Evolutionary conservation across 352 stramenopile genomes (phyloP), one percentile per base, ranked within the genome.

Genomic region (Globisporangium apiculatum): DNA sequence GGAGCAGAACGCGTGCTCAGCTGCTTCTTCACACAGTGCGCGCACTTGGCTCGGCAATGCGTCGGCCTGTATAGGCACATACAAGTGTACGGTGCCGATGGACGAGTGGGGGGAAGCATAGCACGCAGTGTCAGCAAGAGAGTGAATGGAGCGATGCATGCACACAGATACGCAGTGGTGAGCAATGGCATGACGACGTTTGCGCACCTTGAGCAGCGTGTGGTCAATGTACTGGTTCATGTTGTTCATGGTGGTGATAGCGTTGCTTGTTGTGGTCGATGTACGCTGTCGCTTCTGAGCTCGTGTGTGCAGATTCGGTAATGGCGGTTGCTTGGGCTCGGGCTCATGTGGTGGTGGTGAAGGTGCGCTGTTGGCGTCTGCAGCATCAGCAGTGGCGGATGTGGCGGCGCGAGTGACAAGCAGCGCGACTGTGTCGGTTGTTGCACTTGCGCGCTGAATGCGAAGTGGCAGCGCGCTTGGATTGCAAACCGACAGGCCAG

Each of bases 191-290:
- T 47, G 42, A 17, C 38, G 40, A 37, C 53, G 31, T 31, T 45
- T 35, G 24, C 37, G 37, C 51, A 86, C 73, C 75, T 91, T 91
- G 57, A 93, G 83, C 38, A 95, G 67, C 49, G 84, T 94, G 63
- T 94, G 84, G 65, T 94, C 84, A 49, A 94, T 84, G 52, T 61
- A 74, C 58, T 70, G 65, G 68, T 86, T 84, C 73, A 87, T 83
- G 35, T 9, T 58, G 14, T 36, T 15, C n/a, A 45, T 45, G 55
- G n/a, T n/a, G 35, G 37, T n/a, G 40, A 14, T 24, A 17, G 51
- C 1, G 18, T 24, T 24, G 18, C 18, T 40, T 5, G 55, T 38
- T 31, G 5, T 38, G 14, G 14, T 46, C 5, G 40, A 14, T 9
- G 54, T 60, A 46, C 54, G 54, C 37, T 53, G 54, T 31, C 43